A percentile compares a stretch with the other conserved stretches of the same genome.
These are phyloP conservation scores for Rhizoctonia solani DNA, from an alignment of 1,284 basidiomycete species.

Conservation along the genomic window DNA sequence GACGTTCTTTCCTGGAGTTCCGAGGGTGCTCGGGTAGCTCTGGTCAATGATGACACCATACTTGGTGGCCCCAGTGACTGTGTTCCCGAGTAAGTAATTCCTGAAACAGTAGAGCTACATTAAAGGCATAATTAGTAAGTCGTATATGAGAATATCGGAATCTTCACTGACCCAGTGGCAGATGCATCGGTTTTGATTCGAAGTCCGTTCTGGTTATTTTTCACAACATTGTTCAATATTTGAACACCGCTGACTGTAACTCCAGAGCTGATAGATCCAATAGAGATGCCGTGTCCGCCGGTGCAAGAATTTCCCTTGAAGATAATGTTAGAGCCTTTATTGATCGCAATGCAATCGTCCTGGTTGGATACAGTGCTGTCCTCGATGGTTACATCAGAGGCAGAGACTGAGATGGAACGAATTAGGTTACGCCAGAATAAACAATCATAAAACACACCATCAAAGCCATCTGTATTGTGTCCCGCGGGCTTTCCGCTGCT, in stretches of 20 bases:
- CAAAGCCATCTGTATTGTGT: slow-evolving; percentile 33
- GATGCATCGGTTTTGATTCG: slow-evolving; percentile 35
- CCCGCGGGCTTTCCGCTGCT: slow-evolving; percentile 18
- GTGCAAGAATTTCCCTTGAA: slow-evolving; percentile 5
- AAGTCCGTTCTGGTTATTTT: slow-evolving; percentile 34
- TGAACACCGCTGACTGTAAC: slow-evolving; percentile 32
- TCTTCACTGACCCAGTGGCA: slow-evolving; percentile 32
- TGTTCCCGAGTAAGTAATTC: slow-evolving; percentile 30
- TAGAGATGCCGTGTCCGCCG: slow-evolving; percentile 35
- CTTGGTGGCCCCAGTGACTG: slow-evolving; percentile 29
- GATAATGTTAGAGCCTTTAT: no score
- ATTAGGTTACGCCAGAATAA: not conserved
- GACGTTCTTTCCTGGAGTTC: slow-evolving; percentile 34
- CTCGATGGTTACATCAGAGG: slow-evolving; percentile 27
- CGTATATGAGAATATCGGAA: not conserved
- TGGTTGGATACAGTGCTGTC: slow-evolving; percentile 39
- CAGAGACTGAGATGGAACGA: slow-evolving; percentile 9
- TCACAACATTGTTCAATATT: slow-evolving; percentile 35
- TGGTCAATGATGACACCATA: slow-evolving; percentile 32
- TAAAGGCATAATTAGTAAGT: not conserved
- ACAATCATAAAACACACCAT: not conserved
- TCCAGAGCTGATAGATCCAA: slow-evolving; percentile 34
- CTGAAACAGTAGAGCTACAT: slow-evolving; percentile 28
- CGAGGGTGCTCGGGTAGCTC: slow-evolving; percentile 30
- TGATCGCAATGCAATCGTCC: slow-evolving; percentile 40